A percentile compares a stretch with the other conserved stretches of the same genome.
Evolutionary conservation across 1,284 basidiomycete species (phyloP).

Genomic region (Tilletia caries): DNA sequence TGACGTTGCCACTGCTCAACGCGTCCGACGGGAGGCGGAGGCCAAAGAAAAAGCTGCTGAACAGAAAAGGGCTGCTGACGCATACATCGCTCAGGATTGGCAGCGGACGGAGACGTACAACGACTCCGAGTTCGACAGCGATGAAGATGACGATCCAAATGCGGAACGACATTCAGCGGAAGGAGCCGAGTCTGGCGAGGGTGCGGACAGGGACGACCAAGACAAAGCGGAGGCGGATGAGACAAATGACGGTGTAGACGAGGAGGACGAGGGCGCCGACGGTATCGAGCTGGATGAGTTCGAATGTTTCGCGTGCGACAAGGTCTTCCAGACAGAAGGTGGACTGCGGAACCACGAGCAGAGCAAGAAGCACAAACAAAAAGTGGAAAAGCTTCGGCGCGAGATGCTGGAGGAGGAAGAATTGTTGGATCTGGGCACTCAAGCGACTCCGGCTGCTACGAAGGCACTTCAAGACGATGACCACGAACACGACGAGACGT

Average conservation of each 20-base stretch:
- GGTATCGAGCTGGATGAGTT: conserved; percentile 57
- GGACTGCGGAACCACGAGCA: conserved; percentile 95
- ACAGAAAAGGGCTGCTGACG: conserved; percentile 73
- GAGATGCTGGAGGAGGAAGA: conserved; percentile 76
- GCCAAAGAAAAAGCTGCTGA: conserved; percentile 70
- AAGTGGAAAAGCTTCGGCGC: conserved; percentile 59
- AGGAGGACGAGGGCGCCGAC: conserved; percentile 23
- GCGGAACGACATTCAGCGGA: conserved; percentile 17
- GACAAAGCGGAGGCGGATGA: conserved; percentile 11
- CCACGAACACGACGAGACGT: not conserved
- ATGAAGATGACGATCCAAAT: conserved; percentile 26
- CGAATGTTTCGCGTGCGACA: conserved; percentile 94
- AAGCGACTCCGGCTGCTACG: not conserved
- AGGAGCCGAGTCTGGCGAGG: conserved; percentile 10
- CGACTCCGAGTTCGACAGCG: conserved; percentile 27
- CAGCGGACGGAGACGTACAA: conserved; percentile 25
- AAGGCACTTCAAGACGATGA: not conserved
- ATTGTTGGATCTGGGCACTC: conserved; percentile 58
- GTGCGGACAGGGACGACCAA: not conserved
- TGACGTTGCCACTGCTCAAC: conserved; percentile 31
- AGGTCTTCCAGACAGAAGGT: conserved; percentile 84
- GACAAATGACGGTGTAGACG: not conserved
- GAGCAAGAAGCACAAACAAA: conserved; percentile 86
- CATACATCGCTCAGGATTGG: conserved; percentile 58
- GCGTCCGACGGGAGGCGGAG: conserved; percentile 38